These are phyloP conservation scores for Phytophthora pini DNA, from an alignment of 352 stramenopile genomes.

Conservation along the genomic window DNA sequence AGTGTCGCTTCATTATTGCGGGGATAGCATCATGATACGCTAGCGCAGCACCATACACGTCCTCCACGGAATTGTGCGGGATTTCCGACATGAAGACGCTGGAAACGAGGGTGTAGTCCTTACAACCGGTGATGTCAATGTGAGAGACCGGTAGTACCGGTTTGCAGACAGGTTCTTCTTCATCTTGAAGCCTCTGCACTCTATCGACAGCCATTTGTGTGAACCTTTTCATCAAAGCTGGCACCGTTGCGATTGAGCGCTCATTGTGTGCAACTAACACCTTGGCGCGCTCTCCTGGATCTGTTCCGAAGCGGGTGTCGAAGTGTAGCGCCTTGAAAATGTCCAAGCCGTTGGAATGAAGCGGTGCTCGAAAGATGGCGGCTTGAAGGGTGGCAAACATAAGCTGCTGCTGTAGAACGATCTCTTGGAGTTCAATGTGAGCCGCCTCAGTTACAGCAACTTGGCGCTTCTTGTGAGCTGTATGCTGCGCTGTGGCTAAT, in stretches of 20 bases:
- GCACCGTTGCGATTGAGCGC: constrained; percentile 25
- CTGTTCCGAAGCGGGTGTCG: constrained; percentile 25
- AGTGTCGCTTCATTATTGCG: constrained; percentile 35
- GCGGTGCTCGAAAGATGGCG: constrained; percentile 28
- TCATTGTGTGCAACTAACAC: constrained; percentile 26
- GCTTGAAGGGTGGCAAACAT: constrained; percentile 43
- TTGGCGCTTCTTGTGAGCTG: constrained; percentile 32
- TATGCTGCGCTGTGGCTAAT: constrained; percentile 20
- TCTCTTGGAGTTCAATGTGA: constrained; percentile 28
- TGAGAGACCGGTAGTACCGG: constrained; percentile 30
- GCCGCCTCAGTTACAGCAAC: constrained; percentile 16
- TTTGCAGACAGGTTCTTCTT: constrained; percentile 1
- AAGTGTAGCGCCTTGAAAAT: constrained; percentile 38
- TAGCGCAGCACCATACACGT: constrained; percentile 29
- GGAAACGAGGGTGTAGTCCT: constrained; percentile 38
- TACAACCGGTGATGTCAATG: constrained; percentile 40
- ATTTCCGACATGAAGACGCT: constrained; percentile 48
- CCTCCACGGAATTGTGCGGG: constrained; percentile 34
- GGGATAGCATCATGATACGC: constrained; percentile 36
- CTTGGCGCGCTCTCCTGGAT: constrained; percentile 15
- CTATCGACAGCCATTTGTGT: constrained; percentile 30
- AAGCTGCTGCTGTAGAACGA: constrained; percentile 43
- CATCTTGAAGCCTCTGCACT: constrained; percentile 10
- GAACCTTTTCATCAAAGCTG: constrained; percentile 26
- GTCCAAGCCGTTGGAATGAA: constrained; percentile 31